A percentile compares a stretch with the other conserved stretches of the same genome.
phyloP scores from a whole-genome alignment of 176 grass and related monocot genomes.

The Bolboschoenus planiculmis region DNA sequence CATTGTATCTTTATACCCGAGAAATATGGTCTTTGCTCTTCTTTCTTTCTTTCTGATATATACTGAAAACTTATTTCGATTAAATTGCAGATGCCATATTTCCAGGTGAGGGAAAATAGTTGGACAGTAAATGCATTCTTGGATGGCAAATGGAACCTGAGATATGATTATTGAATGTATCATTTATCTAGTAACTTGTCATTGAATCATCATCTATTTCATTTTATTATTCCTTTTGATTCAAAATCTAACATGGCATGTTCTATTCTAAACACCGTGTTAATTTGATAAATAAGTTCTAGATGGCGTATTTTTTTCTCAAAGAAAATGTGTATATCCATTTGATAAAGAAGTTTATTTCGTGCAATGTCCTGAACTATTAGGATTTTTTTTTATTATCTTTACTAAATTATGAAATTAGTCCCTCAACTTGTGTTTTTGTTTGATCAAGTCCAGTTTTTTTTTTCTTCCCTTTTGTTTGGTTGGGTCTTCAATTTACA shows the following conservation, averaged over 20 bases:
- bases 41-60: slow-evolving; percentile 4
- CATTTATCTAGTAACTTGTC: not conserved
- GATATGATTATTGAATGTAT: slow-evolving; percentile 32
- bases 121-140: slow-evolving; percentile 77
- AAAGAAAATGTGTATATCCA: not conserved
- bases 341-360: not conserved
- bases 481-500: not conserved
- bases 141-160: slow-evolving; percentile 81
- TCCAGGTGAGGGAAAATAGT: slow-evolving; percentile 81
- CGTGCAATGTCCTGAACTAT: not conserved
- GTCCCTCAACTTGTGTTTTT: not conserved
- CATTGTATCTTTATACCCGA: not conserved
- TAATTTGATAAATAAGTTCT: slow-evolving; percentile 4
- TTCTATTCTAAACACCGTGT: slow-evolving; percentile 5
- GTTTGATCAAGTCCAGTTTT: too few species aligned
- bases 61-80: slow-evolving; percentile 8
- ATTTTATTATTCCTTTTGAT: slow-evolving; percentile 1
- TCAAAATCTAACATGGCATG: not conserved
- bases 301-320: not conserved
- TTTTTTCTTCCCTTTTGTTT: not conserved
- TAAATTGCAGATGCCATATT: slow-evolving; percentile 72
- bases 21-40: not conserved
- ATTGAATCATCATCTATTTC: not conserved
- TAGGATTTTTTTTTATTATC: slow-evolving; percentile 1
- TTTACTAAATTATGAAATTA: not conserved